Conservation (phyloP, 2,329 filamentous ascomycete species). For the Phoma sp. region DNA sequence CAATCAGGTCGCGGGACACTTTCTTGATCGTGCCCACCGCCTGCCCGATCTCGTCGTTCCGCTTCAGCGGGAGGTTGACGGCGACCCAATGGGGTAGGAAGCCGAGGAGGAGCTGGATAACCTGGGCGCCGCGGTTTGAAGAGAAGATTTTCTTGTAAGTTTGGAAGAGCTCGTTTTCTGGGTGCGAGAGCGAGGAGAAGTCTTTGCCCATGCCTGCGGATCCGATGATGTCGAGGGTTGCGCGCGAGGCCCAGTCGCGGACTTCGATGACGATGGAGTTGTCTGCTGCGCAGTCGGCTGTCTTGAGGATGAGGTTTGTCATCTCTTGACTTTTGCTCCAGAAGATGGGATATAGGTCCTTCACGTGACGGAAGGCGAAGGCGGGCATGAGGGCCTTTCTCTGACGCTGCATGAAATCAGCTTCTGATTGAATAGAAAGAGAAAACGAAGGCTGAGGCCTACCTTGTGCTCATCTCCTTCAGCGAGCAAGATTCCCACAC, state of each 20-base stretch:
- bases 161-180: conserved; percentile 58
- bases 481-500: conserved; percentile 75
- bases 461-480: conserved; percentile 91
- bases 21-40: conserved; percentile 55
- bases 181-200: conserved; percentile 59
- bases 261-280: conserved; percentile 51
- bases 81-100: conserved; percentile 70
- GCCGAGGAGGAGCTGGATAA: conserved; percentile 65
- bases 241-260: conserved; percentile 55
- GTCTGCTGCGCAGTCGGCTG: conserved; percentile 30
- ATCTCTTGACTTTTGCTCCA: conserved; percentile 57
- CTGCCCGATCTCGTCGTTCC: conserved; percentile 60
- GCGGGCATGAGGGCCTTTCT: conserved; percentile 57
- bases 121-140: conserved; percentile 55
- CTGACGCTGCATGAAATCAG: conserved; percentile 46
- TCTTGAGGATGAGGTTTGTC: conserved; percentile 41
- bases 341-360: conserved; percentile 57
- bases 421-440: too few relatives aligned
- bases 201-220: conserved; percentile 63
- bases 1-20: conserved; percentile 72
- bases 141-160: conserved; percentile 60
- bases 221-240: conserved; percentile 65
- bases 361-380: conserved; percentile 58
- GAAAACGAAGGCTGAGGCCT: neutral
- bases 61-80: conserved; percentile 68